These are phyloP conservation scores for Castanea sativa DNA, from an alignment of 306 rosid species.

Conservation along the genomic window DNA sequence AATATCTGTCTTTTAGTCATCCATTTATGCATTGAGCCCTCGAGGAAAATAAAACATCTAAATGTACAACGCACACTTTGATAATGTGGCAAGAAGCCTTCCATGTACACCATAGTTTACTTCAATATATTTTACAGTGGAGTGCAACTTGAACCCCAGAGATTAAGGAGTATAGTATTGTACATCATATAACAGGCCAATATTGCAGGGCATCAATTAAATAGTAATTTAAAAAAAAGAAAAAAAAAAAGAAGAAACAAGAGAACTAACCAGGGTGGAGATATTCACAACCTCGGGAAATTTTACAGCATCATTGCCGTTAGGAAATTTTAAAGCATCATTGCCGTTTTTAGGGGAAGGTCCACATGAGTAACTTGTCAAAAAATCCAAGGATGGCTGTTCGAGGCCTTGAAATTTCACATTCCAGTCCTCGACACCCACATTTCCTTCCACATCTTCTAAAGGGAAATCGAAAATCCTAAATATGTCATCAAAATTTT, in stretches of 20 bases:
- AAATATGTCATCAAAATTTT: constrained; percentile 42
- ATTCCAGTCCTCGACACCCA: constrained; percentile 59
- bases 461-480: constrained; percentile 60
- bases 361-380: constrained; percentile 34
- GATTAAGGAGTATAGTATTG: neutral
- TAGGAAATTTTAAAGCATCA: constrained; percentile 26
- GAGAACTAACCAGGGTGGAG: constrained; percentile 50
- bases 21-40: too few relatives aligned
- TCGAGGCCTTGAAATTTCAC: constrained; percentile 45
- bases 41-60: neutral
- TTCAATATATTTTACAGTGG: neutral
- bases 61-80: neutral
- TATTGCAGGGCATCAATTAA: neutral
- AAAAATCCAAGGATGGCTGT: constrained; percentile 47
- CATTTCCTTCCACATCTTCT: constrained; percentile 61
- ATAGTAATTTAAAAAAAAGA: neutral
- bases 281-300: constrained; percentile 18
- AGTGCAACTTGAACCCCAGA: neutral
- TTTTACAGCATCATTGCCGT: constrained; percentile 24
- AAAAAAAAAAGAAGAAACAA: neutral
- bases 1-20: neutral
- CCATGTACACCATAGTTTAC: neutral
- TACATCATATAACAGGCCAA: neutral
- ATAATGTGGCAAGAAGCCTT: neutral
- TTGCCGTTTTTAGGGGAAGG: constrained; percentile 14